Conservation (phyloP, 1,284 basidiomycete species). For the Hemileia vastatrix region DNA sequence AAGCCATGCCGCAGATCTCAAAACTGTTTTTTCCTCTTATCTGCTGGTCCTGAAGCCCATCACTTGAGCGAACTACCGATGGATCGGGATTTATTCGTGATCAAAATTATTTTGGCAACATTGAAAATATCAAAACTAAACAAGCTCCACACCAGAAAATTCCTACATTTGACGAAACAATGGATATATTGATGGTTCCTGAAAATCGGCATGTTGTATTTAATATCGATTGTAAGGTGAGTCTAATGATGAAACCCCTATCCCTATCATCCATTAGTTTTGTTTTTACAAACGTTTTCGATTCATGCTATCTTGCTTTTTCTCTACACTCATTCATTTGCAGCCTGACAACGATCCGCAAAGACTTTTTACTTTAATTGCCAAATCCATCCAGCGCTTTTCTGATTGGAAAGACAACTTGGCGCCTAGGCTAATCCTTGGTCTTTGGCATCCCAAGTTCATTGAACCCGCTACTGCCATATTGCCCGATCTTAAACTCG, state of each 20-base stretch:
- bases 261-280: not conserved
- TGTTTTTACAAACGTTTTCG: not conserved
- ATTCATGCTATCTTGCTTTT: not conserved
- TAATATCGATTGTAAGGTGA: slow-evolving; percentile 50
- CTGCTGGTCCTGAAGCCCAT: slow-evolving; percentile 1
- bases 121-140: slow-evolving; percentile 70
- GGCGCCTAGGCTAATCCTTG: slow-evolving; percentile 81
- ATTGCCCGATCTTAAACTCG: slow-evolving; percentile 72
- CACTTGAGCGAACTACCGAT: slow-evolving; percentile 51
- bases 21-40: not conserved
- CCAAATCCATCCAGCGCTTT: slow-evolving; percentile 60
- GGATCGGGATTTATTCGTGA: slow-evolving; percentile 46
- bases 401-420: slow-evolving; percentile 67
- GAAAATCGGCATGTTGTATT: slow-evolving; percentile 69
- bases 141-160: slow-evolving; percentile 64
- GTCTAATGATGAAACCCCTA: no score
- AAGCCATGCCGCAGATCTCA: not conserved
- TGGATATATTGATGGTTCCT: slow-evolving; percentile 65
- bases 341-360: slow-evolving; percentile 87
- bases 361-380: slow-evolving; percentile 75
- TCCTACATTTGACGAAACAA: slow-evolving; percentile 73
- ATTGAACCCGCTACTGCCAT: slow-evolving; percentile 62
- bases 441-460: slow-evolving; percentile 86
- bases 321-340: slow-evolving; percentile 25
- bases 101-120: slow-evolving; percentile 48